Evolutionary conservation across 805 yeast genomes (phyloP).

Genomic region (Saturnispora serradocipensis): DNA sequence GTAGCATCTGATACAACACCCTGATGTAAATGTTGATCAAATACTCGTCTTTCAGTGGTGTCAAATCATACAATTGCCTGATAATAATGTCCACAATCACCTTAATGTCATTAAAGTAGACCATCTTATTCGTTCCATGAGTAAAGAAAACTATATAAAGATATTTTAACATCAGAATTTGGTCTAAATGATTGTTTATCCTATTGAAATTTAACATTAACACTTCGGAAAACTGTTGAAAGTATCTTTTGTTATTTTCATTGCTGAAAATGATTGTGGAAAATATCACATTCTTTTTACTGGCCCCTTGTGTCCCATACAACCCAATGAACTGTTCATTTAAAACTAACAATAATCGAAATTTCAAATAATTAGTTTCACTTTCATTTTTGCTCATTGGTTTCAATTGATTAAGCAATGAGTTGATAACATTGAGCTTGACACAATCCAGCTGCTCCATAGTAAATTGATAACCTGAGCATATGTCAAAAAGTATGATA

Average conservation of each 20-base stretch:
- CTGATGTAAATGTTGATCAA: slow-evolving; percentile 64
- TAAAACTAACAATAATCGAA: slow-evolving; percentile 61
- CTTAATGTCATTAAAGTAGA: slow-evolving; percentile 76
- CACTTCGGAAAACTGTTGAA: slow-evolving; percentile 54
- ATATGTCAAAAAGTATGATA: slow-evolving; percentile 46
- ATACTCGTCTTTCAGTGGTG: slow-evolving; percentile 43
- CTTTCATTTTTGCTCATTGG: slow-evolving; percentile 39
- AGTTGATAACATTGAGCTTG: slow-evolving; percentile 37
- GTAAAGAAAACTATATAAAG: slow-evolving; percentile 67
- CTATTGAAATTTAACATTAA: slow-evolving; percentile 72
- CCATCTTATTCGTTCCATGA: slow-evolving; percentile 51
- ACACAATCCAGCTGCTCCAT: slow-evolving; percentile 34
- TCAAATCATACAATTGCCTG: slow-evolving; percentile 65
- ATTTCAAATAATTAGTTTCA: slow-evolving; percentile 54
- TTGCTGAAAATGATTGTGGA: not conserved
- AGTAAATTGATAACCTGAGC: slow-evolving; percentile 38
- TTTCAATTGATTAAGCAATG: slow-evolving; percentile 37
- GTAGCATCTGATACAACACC: slow-evolving; percentile 62
- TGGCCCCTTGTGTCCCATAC: not conserved
- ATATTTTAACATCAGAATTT: slow-evolving; percentile 70
- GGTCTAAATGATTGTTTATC: slow-evolving; percentile 58
- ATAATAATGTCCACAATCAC: slow-evolving; percentile 77
- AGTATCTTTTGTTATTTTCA: slow-evolving; percentile 28
- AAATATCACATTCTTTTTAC: not conserved
- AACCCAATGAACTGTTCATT: slow-evolving; percentile 76